Evolutionary conservation across 805 yeast species (phyloP), one percentile per base, ranked within the genome.

Genomic region (Candida xyloterini): DNA sequence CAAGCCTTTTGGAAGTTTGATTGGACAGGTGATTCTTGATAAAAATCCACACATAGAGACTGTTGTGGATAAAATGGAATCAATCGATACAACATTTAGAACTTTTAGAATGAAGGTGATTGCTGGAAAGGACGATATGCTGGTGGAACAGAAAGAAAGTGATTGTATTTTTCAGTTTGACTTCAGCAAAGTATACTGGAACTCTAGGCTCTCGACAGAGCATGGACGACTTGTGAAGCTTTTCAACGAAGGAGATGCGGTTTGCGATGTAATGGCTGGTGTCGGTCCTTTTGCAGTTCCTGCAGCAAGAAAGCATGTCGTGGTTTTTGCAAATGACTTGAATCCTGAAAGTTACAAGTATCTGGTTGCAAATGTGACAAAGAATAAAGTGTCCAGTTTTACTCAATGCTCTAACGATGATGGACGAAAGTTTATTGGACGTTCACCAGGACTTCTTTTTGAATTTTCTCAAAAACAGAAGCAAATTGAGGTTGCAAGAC

Each of bases 231-330:
- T 93, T 30, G 82, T 93, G 3, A 58, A 65, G 1, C 56, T 64
- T 27, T 70, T 68, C 42, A 83, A 85, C 52, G 52, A 74, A 29
- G 83, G 84, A 8, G 84, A 83, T 43, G 84, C 88, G 6, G 84
- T 95, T 0, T 87, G 88, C 53, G 99, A 93, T 66, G 97, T 89
- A 0, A 86, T 95, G 78, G 98, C 96, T 1, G 99, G 99, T 33
- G 98, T 93, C 2, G 99, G 99, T 0, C 99, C 99, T 4, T 93
- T 95, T 67, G 91, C 95, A 1, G 78, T 93, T 1, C 99, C 99
- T 0, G 95, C 97, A 0, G 98, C 90, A 10, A 88, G 84, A 60
- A 86, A 83, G 46, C 74, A 75, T 11, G 84, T 81, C 9, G 59
- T 90, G 37, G 95, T 87, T 0, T 69, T 93, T 51, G 96, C 97